Conservation (phyloP, 176 grass and related monocot species). For the Triticum dicoccoides region DNA sequence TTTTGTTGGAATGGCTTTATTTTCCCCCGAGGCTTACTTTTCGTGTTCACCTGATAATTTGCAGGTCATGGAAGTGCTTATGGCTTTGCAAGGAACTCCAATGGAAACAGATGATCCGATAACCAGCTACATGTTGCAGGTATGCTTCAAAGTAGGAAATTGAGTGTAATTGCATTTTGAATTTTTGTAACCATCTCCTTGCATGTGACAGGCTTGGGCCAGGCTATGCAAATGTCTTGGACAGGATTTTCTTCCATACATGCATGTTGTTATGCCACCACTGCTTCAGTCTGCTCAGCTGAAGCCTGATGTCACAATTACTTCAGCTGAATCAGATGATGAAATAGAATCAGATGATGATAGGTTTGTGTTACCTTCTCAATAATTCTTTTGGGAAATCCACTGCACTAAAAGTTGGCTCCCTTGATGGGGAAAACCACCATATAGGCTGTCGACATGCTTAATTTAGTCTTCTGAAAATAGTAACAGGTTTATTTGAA, state of each 20-base stretch:
- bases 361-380: constrained; percentile 48
- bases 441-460: neutral
- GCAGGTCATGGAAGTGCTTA: constrained; percentile 97
- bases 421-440: neutral
- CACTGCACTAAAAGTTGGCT: neutral
- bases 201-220: constrained; percentile 81
- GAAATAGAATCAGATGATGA: constrained; percentile 97
- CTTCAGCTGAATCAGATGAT: constrained; percentile 92
- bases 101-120: constrained; percentile 98
- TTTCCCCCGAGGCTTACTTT: neutral
- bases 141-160: constrained; percentile 28
- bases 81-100: constrained; percentile 94
- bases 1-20: neutral
- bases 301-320: constrained; percentile 98
- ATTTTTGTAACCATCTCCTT: constrained; percentile 20
- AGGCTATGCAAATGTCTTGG: constrained; percentile 98
- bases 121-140: constrained; percentile 99
- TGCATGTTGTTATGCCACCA: constrained; percentile 97
- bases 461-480: neutral
- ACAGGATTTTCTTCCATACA: constrained; percentile 99
- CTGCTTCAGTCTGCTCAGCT: constrained; percentile 97
- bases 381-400: neutral
- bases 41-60: constrained; percentile 14
- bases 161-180: neutral
- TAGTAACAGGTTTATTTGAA: neutral